Base-by-base conservation (phyloP, 2,329 filamentous ascomycete genomes). In the Orbilia oligospora region DNA sequence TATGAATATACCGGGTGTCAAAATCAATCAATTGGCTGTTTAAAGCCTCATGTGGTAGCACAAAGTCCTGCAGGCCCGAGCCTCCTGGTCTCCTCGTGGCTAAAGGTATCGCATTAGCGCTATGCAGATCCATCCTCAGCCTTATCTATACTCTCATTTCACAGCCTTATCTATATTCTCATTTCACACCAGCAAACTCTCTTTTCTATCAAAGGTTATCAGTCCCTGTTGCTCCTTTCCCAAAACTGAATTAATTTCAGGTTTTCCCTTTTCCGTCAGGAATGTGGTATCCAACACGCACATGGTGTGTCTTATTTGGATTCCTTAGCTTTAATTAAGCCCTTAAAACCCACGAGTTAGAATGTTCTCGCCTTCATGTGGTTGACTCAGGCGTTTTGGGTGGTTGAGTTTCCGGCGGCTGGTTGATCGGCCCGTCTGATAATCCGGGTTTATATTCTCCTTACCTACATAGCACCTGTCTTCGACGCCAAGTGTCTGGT, bases 31-130 rank as follows among this genome's bases (percentile, higher is more conserved):
- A 58, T 58, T 58, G 36, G 56, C 3, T 44, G 27, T 20, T 61
- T 61, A 61, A 61, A 61, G 56, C 10, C 56, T 41, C 56, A 18
- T 61, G 14, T 44, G 56, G 56, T 61, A 27, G n/a, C 56, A 61
- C 56, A 61, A 44, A 18, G 22, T 10, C 36, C 36, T 61, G 33
- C 27, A 30, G 27, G 27, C 27, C 27, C 6, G 36, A 44, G 14
- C n/a, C 36, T 44, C 33, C 55, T 24, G 18, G 27, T 56, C 18
- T 56, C 55, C 55, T 61, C 55, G 55, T 61, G 55, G 55, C 55
- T 12, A 10, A 44, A 61, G 36, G 20, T 36, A 61, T 61, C 55
- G 20, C 55, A 61, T 14, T 18, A 24, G 55, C 55, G 33, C 12
- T 44, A 41, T 24, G 55, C 36, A 18, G 20, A 61, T 24, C 55